These are phyloP conservation scores for Echeveria elegans DNA, from an alignment of 164 flowering plant genomes.

Conservation along the genomic window DNA sequence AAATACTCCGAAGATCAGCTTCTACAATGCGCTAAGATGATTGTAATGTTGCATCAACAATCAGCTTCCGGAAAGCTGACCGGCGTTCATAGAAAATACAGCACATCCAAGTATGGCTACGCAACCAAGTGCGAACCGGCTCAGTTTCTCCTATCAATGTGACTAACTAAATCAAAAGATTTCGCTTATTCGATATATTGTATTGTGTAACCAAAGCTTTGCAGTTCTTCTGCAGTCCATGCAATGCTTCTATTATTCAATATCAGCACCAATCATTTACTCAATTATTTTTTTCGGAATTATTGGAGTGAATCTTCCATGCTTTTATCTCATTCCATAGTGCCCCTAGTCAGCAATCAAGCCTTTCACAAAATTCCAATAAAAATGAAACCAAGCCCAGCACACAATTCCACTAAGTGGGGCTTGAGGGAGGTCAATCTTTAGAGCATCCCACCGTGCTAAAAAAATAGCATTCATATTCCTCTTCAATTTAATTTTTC, in stretches of 20 bases:
- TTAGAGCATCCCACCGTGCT: too few species aligned
- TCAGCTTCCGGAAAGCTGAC: slow-evolving; percentile 51
- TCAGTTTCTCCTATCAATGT: slow-evolving; percentile 20
- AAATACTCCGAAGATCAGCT: slow-evolving; percentile 39
- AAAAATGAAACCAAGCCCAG: not conserved
- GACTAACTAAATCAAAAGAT: not conserved
- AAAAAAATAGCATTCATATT: too few species aligned
- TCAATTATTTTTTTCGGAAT: not conserved
- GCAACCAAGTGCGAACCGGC: slow-evolving; percentile 43
- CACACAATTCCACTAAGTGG: not conserved
- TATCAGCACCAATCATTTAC: not conserved
- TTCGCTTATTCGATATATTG: not conserved
- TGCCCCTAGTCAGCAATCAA: not conserved
- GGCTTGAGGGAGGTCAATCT: not conserved
- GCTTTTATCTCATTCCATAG: not conserved
- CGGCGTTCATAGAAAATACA: slow-evolving; percentile 48
- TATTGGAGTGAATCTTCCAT: not conserved
- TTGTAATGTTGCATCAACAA: slow-evolving; percentile 38
- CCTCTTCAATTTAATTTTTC: too few species aligned
- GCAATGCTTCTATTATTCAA: not conserved
- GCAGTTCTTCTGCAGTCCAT: not conserved
- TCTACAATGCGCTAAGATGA: slow-evolving; percentile 44
- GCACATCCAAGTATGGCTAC: slow-evolving; percentile 30
- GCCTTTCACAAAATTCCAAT: not conserved
- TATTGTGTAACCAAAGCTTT: not conserved